Percentiles rank a stretch among this genome's conserved stretches.
Evolutionary conservation across 2,329 filamentous ascomycete species (phyloP).

Genomic region (Tolypocladium sp.): DNA sequence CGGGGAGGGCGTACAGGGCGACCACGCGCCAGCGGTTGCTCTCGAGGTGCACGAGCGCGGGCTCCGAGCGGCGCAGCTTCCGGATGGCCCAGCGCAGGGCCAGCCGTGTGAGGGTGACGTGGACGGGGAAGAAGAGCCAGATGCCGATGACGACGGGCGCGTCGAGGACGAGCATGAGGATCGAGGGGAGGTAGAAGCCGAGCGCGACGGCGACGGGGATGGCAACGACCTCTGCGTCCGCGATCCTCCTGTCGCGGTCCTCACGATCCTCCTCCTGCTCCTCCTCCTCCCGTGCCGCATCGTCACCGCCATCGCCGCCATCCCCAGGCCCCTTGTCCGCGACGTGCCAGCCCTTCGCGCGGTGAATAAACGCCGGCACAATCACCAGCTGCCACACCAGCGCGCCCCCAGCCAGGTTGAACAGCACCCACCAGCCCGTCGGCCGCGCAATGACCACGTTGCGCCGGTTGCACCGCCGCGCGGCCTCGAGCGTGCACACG

Average conservation of each 20-base stretch:
- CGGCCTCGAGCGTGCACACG: conserved; percentile 39
- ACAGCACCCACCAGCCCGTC: conserved; percentile 34
- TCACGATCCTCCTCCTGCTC: conserved; percentile 7
- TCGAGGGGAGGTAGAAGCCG: conserved; percentile 37
- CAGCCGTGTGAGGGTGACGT: conserved; percentile 34
- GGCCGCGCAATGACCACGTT: conserved; percentile 27
- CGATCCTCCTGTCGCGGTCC: conserved; percentile 25
- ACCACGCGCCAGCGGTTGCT: conserved; percentile 26
- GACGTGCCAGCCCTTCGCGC: conserved; percentile 25
- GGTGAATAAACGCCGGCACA: conserved; percentile 37
- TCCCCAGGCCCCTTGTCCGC: background rate
- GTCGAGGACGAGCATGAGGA: conserved; percentile 34
- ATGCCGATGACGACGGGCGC: conserved; percentile 25
- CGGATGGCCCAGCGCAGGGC: conserved; percentile 19
- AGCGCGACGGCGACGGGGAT: conserved; percentile 39
- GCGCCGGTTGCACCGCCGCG: conserved; percentile 29
- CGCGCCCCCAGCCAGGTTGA: conserved; percentile 38
- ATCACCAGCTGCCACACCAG: conserved; percentile 43
- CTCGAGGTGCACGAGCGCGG: conserved; percentile 32
- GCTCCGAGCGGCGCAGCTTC: conserved; percentile 14
- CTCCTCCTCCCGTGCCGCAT: background rate
- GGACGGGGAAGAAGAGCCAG: conserved; percentile 46
- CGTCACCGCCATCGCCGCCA: background rate
- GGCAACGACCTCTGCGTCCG: conserved; percentile 45
- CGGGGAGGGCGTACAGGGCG: conserved; percentile 35